Conservation (phyloP, 2,329 filamentous ascomycete genomes). For the Cladosporium halotolerans region DNA sequence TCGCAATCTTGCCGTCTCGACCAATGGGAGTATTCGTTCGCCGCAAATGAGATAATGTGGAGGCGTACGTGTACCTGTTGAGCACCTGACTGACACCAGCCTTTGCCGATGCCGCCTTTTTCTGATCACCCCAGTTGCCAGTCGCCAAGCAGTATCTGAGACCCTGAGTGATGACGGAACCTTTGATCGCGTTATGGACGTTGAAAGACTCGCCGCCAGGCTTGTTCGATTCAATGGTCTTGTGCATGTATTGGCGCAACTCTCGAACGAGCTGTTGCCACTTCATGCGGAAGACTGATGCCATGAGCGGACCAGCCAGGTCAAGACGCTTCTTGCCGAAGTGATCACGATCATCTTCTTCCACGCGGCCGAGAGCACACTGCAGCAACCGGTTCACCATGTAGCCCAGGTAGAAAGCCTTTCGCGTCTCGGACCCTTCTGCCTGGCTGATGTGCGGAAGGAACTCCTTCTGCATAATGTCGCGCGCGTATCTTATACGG, state of each 20-base stretch:
- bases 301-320: conserved; percentile 85
- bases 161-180: conserved; percentile 83
- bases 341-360: conserved; percentile 95
- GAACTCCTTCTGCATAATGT: conserved; percentile 95
- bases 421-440: conserved; percentile 89
- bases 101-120: conserved; percentile 91
- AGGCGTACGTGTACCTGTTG: conserved; percentile 95
- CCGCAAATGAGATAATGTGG: conserved; percentile 91
- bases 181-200: conserved; percentile 82
- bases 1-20: conserved; percentile 95
- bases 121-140: conserved; percentile 99
- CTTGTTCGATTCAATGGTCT: conserved; percentile 64
- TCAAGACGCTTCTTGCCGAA: conserved; percentile 98
- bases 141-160: conserved; percentile 95
- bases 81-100: conserved; percentile 97
- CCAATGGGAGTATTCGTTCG: conserved; percentile 97
- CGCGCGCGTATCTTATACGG: conserved; percentile 84
- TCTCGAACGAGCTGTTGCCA: conserved; percentile 89
- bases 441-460: conserved; percentile 93
- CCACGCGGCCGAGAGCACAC: conserved; percentile 83
- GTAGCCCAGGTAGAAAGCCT: conserved; percentile 97
- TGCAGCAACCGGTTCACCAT: conserved; percentile 97
- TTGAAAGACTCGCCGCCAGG: conserved; percentile 76
- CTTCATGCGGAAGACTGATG: conserved; percentile 90
- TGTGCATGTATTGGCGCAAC: conserved; percentile 82